Evolutionary conservation across 768 basidiomycete species (phyloP), one percentile per base, ranked within the genome.

Genomic region (Rhizopogon rudus): DNA sequence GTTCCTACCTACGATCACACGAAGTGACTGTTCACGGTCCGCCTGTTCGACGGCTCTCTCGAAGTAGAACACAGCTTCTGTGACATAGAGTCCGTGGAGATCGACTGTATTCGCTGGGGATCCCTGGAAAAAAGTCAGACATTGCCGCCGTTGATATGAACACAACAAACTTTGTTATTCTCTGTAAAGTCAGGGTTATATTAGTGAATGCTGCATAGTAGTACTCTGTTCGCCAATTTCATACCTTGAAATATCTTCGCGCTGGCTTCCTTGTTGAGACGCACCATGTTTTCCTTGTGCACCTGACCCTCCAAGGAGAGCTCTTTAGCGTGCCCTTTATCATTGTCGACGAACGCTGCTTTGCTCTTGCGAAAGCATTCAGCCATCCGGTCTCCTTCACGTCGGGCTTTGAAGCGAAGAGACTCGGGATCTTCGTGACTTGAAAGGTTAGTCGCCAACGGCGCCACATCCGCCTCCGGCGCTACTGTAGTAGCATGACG

Each of bases 11-110:
- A 93, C 91, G 60, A 97, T 94, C 55, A 95, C 73, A 53, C 78
- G 76, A 6, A 95, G 60, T 62, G 87, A 77, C 6, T 70, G 61
- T 51, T 85, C 87, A 25, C 75, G 68, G 29, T 64, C 66, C 51
- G 86, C 88, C 29, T 77, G 67, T 61, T 25, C 4, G 25, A 79
- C 68, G 29, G 93, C 79, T 6, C 87, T 86, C 66, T 55, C 92
- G 1, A 87, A 84, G 53, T 78, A 77, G 41, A 76, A 69, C 46
- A 93, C 83, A 16, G 91, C 89, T 71, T 97, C 93, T 64, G 88
- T 86, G 51, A 93, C 92, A 69, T 88, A 92, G 2, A 95, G 74
- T 2, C 91, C 89, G 66, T 95, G 92, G 25, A 94, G 71, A 68
- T 95, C 92, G 49, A 94, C 73, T 67, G 89, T 86, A 2, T 84